Conservation (phyloP, 2,329 filamentous ascomycete species). For the Monosporascus sp. region DNA sequence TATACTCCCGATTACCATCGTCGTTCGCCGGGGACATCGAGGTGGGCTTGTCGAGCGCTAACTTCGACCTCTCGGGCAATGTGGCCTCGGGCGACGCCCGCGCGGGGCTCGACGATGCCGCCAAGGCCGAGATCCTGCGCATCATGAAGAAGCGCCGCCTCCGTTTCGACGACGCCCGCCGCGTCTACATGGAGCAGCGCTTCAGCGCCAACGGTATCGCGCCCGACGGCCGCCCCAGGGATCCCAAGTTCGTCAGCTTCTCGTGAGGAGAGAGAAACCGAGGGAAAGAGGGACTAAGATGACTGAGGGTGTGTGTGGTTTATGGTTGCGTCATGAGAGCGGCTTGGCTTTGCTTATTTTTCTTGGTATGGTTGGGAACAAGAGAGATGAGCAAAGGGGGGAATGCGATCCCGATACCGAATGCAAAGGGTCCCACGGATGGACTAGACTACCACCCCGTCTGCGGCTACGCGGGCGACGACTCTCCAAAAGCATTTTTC, state of each 20-base stretch:
- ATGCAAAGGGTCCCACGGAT: too few relatives aligned
- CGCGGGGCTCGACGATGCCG: slow-evolving; percentile 71
- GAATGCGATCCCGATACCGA: too few relatives aligned
- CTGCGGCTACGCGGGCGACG: too few relatives aligned
- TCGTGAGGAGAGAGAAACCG: slow-evolving; percentile 41
- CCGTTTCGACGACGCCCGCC: slow-evolving; percentile 84
- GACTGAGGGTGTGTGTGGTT: neutral
- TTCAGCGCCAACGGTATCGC: slow-evolving; percentile 88
- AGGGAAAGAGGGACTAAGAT: neutral
- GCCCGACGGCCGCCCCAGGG: slow-evolving; percentile 77
- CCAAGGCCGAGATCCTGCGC: slow-evolving; percentile 74
- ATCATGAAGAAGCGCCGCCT: slow-evolving; percentile 87
- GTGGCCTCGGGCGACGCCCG: slow-evolving; percentile 73
- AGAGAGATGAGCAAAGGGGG: too few relatives aligned
- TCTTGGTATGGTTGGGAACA: too few relatives aligned
- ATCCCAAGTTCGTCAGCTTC: slow-evolving; percentile 96
- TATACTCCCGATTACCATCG: slow-evolving; percentile 72
- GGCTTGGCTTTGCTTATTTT: too few relatives aligned
- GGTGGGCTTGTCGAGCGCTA: slow-evolving; percentile 73
- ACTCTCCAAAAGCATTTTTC: too few relatives aligned
- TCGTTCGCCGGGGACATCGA: slow-evolving; percentile 83
- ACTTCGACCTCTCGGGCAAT: slow-evolving; percentile 79
- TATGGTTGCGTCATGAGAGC: too few relatives aligned
- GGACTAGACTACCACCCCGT: too few relatives aligned
- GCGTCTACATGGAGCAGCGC: slow-evolving; percentile 76